These are phyloP conservation scores for Yarrowia yakushimensis DNA, from an alignment of 805 yeast species.

Conservation along the genomic window DNA sequence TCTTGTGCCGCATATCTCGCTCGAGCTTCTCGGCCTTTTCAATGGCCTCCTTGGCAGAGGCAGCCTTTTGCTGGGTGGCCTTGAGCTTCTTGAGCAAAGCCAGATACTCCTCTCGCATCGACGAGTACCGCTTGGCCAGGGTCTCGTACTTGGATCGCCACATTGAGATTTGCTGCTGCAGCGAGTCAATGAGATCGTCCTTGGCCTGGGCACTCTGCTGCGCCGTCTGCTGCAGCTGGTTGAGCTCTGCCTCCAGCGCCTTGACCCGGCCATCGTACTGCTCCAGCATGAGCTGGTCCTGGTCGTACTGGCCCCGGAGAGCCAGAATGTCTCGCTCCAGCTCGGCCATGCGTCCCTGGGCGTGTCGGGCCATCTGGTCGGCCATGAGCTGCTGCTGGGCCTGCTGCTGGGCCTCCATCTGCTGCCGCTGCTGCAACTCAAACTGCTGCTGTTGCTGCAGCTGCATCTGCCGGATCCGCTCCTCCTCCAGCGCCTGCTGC, in stretches of 20 bases:
- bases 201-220: constrained; percentile 70
- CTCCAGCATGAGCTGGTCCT: constrained; percentile 75
- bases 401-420: constrained; percentile 61
- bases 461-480: constrained; percentile 64
- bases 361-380: constrained; percentile 67
- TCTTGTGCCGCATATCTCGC: constrained; percentile 78
- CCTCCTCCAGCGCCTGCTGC: constrained; percentile 61
- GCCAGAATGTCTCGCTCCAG: constrained; percentile 75
- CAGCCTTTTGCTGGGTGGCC: constrained; percentile 78
- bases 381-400: constrained; percentile 68
- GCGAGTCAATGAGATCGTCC: constrained; percentile 62
- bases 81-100: constrained; percentile 73
- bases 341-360: constrained; percentile 74
- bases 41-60: constrained; percentile 85
- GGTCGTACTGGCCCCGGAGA: constrained; percentile 76
- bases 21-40: constrained; percentile 78
- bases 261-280: constrained; percentile 86
- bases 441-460: constrained; percentile 62
- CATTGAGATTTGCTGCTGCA: constrained; percentile 69
- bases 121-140: constrained; percentile 83
- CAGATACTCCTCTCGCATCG: constrained; percentile 86
- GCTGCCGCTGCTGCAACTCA: constrained; percentile 73
- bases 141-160: constrained; percentile 90
- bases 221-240: constrained; percentile 57
- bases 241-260: constrained; percentile 70